Evolutionary conservation across 2,329 filamentous ascomycete genomes (phyloP), one percentile per base, ranked within the genome.

Genomic region (Scedosporium boydii): DNA sequence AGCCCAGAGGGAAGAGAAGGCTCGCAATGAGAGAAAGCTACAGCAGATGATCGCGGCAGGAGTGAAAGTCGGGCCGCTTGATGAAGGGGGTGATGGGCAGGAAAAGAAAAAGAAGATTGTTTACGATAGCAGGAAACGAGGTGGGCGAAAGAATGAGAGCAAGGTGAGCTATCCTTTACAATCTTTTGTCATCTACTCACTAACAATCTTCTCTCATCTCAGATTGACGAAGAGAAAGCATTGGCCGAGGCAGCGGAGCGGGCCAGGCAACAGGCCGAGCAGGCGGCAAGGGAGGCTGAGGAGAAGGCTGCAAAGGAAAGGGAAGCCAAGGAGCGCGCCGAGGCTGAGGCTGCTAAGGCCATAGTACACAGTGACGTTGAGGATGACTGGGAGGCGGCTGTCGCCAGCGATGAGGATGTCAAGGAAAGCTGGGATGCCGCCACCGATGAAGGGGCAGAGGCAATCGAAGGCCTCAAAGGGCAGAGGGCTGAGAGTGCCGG

Each of bases 391-490:
- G 91, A 97, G 74, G 86, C 87, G 34, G 87, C 90, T 59, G 91
- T 89, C 34, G 89, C 87, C 27, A 89, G 90, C 58, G 85, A 90
- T 27, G 87, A 88, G 16, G 87, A 89, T 64, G 82, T 96, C 70
- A 97, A 97, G 76, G 93, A 97, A 67, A 93, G 88, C 78, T 98
- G 93, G 93, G 93, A 98, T 73, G 92, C 90, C 41, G 89, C 91
- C 62, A 87, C 86, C 2, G 89, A 90, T 58, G 88, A 90, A 6
- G 89, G 92, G 69, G 75, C 77, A 70, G 64, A 64, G 27, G 34
- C 63, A 9, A 68, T 69, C 62, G 67, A 68, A 51, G 64, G 63
- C 29, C 63, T 83, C 3, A 82, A 87, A 63, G 69, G 74, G 72
- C 69, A 68, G 34, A 64, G 66, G 2, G 69, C 70, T 46, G 18